These are phyloP conservation scores for Microascus cirrosus DNA, from an alignment of 2,329 filamentous ascomycete genomes.

Conservation along the genomic window DNA sequence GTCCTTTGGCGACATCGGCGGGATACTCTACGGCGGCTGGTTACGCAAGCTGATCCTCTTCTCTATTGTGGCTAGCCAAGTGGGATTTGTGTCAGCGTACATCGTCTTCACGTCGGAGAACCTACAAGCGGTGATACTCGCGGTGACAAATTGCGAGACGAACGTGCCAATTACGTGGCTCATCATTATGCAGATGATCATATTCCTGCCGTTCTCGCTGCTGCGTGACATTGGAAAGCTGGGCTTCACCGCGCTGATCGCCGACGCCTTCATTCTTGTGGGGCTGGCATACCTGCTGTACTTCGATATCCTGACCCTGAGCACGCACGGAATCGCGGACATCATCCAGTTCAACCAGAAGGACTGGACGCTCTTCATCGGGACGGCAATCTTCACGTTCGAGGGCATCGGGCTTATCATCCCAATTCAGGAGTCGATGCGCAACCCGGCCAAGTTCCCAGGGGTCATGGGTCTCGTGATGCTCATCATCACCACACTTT, in stretches of 20 bases:
- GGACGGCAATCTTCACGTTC: slow-evolving; percentile 97
- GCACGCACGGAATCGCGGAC: slow-evolving; percentile 65
- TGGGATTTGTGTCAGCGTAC: slow-evolving; percentile 90
- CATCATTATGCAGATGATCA: slow-evolving; percentile 88
- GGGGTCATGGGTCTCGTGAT: slow-evolving; percentile 81
- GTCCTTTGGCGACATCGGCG: slow-evolving; percentile 97
- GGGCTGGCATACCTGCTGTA: slow-evolving; percentile 92
- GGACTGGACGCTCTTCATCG: slow-evolving; percentile 96
- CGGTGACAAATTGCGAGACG: slow-evolving; percentile 78
- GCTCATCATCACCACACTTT: slow-evolving; percentile 87
- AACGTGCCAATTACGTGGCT: slow-evolving; percentile 80
- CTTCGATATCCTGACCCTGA: slow-evolving; percentile 81
- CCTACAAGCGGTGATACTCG: slow-evolving; percentile 84
- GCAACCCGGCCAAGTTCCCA: slow-evolving; percentile 79
- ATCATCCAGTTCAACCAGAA: slow-evolving; percentile 83
- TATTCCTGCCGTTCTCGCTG: slow-evolving; percentile 89
- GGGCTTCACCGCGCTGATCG: slow-evolving; percentile 85
- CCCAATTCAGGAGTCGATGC: slow-evolving; percentile 96
- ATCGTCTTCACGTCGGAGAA: slow-evolving; percentile 97
- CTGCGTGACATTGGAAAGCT: slow-evolving; percentile 96
- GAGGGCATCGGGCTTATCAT: slow-evolving; percentile 97
- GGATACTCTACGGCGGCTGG: slow-evolving; percentile 79
- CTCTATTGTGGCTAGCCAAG: slow-evolving; percentile 90
- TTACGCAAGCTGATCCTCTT: slow-evolving; percentile 79
- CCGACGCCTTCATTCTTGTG: slow-evolving; percentile 87